Evolutionary conservation across 179 eudicot genomes (phyloP).

Genomic region (Spergularia azorica): DNA sequence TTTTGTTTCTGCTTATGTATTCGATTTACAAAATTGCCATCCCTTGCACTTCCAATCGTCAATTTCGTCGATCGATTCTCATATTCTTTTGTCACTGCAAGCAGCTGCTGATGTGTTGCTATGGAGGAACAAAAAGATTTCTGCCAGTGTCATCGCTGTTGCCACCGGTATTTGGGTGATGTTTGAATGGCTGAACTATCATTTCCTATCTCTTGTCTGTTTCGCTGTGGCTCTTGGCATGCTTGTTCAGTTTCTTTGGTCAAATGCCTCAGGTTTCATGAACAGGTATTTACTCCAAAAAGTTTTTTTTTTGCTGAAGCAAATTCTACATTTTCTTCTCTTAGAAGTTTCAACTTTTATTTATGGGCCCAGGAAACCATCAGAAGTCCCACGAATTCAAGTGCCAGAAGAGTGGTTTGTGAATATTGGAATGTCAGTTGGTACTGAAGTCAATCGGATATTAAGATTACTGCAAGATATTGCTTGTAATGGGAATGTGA

Average conservation of each 20-base stretch:
- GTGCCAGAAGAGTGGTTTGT: slow-evolving; percentile 73
- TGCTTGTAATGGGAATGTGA: slow-evolving; percentile 65
- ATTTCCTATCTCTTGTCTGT: slow-evolving; percentile 65
- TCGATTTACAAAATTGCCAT: background rate
- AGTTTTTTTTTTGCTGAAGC: background rate
- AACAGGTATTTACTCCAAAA: slow-evolving; percentile 48
- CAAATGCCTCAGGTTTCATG: slow-evolving; percentile 67
- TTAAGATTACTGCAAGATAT: slow-evolving; percentile 71
- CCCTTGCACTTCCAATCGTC: background rate
- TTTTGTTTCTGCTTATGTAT: background rate
- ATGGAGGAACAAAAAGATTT: slow-evolving; percentile 99
- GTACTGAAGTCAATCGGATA: slow-evolving; percentile 61
- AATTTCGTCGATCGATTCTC: background rate
- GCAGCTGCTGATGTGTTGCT: slow-evolving; percentile 95
- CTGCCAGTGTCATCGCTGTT: slow-evolving; percentile 61
- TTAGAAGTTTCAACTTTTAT: background rate
- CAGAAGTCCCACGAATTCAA: slow-evolving; percentile 61
- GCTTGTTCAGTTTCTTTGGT: slow-evolving; percentile 74
- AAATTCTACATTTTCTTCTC: background rate
- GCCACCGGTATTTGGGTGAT: slow-evolving; percentile 88
- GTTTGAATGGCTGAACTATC: slow-evolving; percentile 91
- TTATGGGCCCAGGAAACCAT: slow-evolving; percentile 46
- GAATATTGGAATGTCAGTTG: slow-evolving; percentile 54
- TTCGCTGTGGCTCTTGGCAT: slow-evolving; percentile 59
- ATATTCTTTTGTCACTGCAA: slow-evolving; percentile 20